Evolutionary conservation across 371 early-diverging fungal species (phyloP).

Genomic region (Mortierella sp.): DNA sequence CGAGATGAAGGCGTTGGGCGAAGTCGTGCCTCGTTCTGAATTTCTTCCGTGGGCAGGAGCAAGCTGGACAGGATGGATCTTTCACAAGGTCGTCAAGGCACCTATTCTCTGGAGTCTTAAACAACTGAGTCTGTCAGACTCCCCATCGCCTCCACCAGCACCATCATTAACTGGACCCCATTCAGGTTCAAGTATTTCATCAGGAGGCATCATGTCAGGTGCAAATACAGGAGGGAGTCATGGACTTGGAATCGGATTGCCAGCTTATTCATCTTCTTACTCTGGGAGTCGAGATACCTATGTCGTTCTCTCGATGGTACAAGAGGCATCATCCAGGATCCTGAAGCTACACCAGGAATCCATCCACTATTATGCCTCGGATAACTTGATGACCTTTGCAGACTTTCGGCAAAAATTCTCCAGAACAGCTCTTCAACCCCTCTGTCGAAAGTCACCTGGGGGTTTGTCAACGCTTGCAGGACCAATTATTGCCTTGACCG

Average conservation of each 20-base stretch:
- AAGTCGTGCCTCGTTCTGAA: slow-evolving; percentile 34
- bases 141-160: slow-evolving; percentile 21
- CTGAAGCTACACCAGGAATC: slow-evolving; percentile 35
- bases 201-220: slow-evolving; percentile 16
- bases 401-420: slow-evolving; percentile 50
- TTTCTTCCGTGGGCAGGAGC: slow-evolving; percentile 47
- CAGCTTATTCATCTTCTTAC: background rate
- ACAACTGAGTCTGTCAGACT: slow-evolving; percentile 38
- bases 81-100: slow-evolving; percentile 45
- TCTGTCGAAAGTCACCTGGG: slow-evolving; percentile 18
- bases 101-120: slow-evolving; percentile 44
- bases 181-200: slow-evolving; percentile 10
- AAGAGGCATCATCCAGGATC: slow-evolving; percentile 42
- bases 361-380: slow-evolving; percentile 27
- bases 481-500: slow-evolving; percentile 32
- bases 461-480: slow-evolving; percentile 16
- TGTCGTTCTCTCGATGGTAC: slow-evolving; percentile 28
- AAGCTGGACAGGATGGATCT: slow-evolving; percentile 39
- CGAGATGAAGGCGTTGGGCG: slow-evolving; percentile 33
- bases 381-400: slow-evolving; percentile 49
- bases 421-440: slow-evolving; percentile 34
- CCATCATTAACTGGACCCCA: slow-evolving; percentile 20
- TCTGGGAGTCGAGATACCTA: slow-evolving; percentile 18
- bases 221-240: slow-evolving; percentile 12
- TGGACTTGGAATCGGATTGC: slow-evolving; percentile 20